These are phyloP conservation scores for Massospora cicadina DNA, from an alignment of 371 early-diverging fungal species.

Conservation along the genomic window DNA sequence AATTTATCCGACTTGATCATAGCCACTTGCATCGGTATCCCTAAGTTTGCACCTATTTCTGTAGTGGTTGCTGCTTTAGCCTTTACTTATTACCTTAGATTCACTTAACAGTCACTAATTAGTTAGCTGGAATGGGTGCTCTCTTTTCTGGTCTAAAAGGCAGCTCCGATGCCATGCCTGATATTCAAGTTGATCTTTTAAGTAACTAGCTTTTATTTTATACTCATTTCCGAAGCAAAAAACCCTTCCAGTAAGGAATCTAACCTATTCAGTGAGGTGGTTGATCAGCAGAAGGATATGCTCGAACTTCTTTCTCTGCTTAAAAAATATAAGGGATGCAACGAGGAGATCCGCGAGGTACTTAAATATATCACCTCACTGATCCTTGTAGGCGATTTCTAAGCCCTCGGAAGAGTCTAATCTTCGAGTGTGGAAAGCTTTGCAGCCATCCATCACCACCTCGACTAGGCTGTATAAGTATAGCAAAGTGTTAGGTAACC, in stretches of 20 bases:
- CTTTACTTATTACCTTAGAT: not conserved
- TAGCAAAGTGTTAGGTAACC: conserved; percentile 2
- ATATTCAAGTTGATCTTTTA: not conserved
- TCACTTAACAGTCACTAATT: not conserved
- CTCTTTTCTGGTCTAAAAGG: not conserved
- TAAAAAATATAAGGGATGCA: conserved; percentile 7
- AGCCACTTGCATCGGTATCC: not conserved
- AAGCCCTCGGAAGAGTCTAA: conserved; percentile 3
- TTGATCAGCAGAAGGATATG: not conserved
- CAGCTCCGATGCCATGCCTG: not conserved
- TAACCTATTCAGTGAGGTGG: not conserved
- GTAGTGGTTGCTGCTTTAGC: too few relatives aligned
- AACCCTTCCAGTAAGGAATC: not conserved
- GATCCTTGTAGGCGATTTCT: conserved; percentile 6
- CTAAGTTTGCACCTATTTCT: not conserved
- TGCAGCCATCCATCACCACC: conserved; percentile 1
- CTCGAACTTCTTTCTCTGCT: not conserved
- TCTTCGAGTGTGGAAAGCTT: conserved; percentile 3
- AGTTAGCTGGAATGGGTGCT: not conserved
- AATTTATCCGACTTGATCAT: not conserved
- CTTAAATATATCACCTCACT: not conserved
- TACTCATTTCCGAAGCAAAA: not conserved
- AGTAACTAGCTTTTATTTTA: not conserved
- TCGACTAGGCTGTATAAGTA: conserved; percentile 5
- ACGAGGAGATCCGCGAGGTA: conserved; percentile 9